These are phyloP conservation scores for Aspergillus ustus DNA, from an alignment of 2,329 filamentous ascomycete species.

Conservation along the genomic window DNA sequence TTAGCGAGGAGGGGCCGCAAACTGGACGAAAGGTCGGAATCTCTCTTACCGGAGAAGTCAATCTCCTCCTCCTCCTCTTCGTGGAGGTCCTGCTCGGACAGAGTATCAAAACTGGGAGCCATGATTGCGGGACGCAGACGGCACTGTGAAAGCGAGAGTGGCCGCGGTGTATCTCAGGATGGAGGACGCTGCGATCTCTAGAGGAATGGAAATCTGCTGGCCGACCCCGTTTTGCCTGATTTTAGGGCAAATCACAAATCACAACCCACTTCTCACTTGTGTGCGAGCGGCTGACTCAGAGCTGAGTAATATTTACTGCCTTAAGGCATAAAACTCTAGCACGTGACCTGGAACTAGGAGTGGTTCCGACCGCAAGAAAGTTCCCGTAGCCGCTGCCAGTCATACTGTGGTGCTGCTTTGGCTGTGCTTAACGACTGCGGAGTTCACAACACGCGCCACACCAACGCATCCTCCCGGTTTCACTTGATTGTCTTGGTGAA, in stretches of 20 bases:
- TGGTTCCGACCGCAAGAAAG: not conserved
- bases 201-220: conserved; percentile 38
- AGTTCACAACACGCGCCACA: conserved; percentile 23
- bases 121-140: conserved; percentile 62
- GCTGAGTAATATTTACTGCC: conserved; percentile 16
- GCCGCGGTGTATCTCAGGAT: conserved; percentile 23
- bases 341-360: not conserved
- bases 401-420: not conserved
- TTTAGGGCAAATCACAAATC: conserved; percentile 42
- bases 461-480: conserved; percentile 15
- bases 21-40: conserved; percentile 16
- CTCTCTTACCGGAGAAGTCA: conserved; percentile 72
- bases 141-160: conserved; percentile 27
- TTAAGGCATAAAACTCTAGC: not conserved
- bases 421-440: not conserved
- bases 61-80: conserved; percentile 91
- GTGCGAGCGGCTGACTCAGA: conserved; percentile 37
- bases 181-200: conserved; percentile 31
- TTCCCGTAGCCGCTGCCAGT: conserved; percentile 5
- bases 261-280: conserved; percentile 35
- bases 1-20: conserved; percentile 35
- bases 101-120: conserved; percentile 90
- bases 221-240: conserved; percentile 29
- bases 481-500: conserved; percentile 15
- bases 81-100: conserved; percentile 90